These are phyloP conservation scores for Cocos nucifera DNA, from an alignment of 176 grass and related monocot species.

Conservation along the genomic window DNA sequence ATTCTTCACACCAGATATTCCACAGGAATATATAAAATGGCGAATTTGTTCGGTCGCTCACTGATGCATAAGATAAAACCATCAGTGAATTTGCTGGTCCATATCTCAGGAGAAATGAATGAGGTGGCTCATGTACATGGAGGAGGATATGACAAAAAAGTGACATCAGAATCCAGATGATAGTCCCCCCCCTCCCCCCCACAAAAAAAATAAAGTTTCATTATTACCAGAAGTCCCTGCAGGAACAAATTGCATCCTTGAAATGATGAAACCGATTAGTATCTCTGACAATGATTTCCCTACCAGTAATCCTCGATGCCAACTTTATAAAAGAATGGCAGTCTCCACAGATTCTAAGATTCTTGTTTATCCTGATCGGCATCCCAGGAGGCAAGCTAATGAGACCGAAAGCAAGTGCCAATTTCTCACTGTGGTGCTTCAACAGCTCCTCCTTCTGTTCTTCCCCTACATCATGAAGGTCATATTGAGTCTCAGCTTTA, in stretches of 20 bases:
- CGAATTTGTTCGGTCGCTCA: too few relatives aligned
- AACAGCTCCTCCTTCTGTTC: slow-evolving; percentile 37
- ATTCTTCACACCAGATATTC: too few relatives aligned
- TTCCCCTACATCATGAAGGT: slow-evolving; percentile 38
- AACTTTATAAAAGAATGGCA: slow-evolving; percentile 25
- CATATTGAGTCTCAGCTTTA: slow-evolving; percentile 22
- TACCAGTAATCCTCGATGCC: slow-evolving; percentile 18
- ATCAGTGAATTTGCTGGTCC: too few relatives aligned
- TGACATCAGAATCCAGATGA: slow-evolving; percentile 6
- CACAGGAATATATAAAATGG: too few relatives aligned
- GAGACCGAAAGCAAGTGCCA: slow-evolving; percentile 35
- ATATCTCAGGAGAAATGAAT: too few relatives aligned
- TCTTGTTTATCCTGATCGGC: slow-evolving; percentile 17
- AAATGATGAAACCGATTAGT: slow-evolving; percentile 45
- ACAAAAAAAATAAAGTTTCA: slow-evolving; percentile 10
- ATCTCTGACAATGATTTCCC: slow-evolving; percentile 22
- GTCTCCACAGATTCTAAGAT: slow-evolving; percentile 23
- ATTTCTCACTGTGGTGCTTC: slow-evolving; percentile 34
- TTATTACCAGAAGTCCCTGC: slow-evolving; percentile 40
- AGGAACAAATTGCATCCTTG: slow-evolving; percentile 43
- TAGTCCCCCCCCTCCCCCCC: slow-evolving; percentile 10
- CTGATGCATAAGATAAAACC: too few relatives aligned
- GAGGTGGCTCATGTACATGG: too few relatives aligned
- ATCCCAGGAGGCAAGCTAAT: slow-evolving; percentile 16
- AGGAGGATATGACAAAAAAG: too few relatives aligned